phyloP scores from a whole-genome alignment of 441 rosid species.

The Pelargonium citronellum region DNA sequence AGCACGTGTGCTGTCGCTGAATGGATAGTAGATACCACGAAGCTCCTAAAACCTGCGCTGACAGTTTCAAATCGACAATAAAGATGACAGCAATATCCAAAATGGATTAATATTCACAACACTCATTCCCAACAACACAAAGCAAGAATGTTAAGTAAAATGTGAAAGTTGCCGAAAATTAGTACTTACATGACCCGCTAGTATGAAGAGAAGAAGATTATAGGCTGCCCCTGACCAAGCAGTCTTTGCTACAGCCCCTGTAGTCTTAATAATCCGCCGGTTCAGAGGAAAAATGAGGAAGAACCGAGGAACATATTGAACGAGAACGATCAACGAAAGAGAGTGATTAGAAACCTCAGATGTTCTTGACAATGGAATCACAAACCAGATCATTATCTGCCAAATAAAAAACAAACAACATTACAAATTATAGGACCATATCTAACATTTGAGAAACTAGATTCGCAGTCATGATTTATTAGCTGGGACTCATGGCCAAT shows the following conservation, averaged over 20 bases:
- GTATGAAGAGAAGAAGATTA: slow-evolving; percentile 74
- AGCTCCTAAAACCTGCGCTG: slow-evolving; percentile 68
- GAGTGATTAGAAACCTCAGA: slow-evolving; percentile 56
- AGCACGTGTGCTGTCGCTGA: slow-evolving; percentile 70
- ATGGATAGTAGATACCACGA: slow-evolving; percentile 75
- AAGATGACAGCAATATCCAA: neutral
- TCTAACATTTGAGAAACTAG: too few relatives aligned
- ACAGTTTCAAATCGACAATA: neutral
- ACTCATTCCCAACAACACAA: neutral
- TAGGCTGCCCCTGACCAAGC: slow-evolving; percentile 99
- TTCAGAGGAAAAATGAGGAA: slow-evolving; percentile 82
- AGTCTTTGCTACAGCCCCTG: slow-evolving; percentile 83
- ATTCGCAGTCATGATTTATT: too few relatives aligned
- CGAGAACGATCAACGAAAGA: slow-evolving; percentile 71
- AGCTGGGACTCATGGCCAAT: too few relatives aligned
- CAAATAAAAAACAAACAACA: neutral
- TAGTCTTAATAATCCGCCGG: slow-evolving; percentile 74
- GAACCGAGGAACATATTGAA: slow-evolving; percentile 75
- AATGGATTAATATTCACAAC: neutral
- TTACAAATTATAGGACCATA: neutral
- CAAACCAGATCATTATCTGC: slow-evolving; percentile 79
- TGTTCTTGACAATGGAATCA: slow-evolving; percentile 57
- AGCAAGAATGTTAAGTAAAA: neutral
- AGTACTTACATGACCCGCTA: slow-evolving; percentile 85
- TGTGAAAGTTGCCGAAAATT: neutral